Evolutionary conservation across 2,329 filamentous ascomycete genomes (phyloP).

Genomic region (Dothidotthia symphoricarpi): DNA sequence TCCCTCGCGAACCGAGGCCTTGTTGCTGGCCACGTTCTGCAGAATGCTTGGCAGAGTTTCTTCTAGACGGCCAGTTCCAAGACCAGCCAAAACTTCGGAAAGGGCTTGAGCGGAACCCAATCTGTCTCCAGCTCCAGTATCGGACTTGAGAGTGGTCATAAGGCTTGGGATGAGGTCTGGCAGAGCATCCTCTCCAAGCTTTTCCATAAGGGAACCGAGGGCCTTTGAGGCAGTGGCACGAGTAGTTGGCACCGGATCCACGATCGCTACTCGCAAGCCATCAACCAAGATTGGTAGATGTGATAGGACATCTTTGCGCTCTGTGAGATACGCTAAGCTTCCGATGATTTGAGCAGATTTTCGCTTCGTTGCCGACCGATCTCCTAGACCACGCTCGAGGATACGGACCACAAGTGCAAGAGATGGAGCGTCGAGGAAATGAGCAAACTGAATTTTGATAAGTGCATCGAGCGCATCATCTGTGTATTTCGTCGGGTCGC

Average conservation of each 20-base stretch:
- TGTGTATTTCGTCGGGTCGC: constrained; percentile 95
- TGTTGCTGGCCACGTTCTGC: constrained; percentile 90
- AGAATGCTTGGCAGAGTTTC: constrained; percentile 95
- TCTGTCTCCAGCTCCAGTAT: constrained; percentile 92
- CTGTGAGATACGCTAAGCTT: constrained; percentile 92
- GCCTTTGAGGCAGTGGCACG: constrained; percentile 95
- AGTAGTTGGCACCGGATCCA: constrained; percentile 95
- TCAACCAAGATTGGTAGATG: constrained; percentile 91
- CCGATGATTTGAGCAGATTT: constrained; percentile 98
- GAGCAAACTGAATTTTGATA: constrained; percentile 97
- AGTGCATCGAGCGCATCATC: constrained; percentile 90
- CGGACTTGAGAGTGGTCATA: constrained; percentile 96
- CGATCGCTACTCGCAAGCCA: constrained; percentile 81
- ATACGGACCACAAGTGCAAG: constrained; percentile 93
- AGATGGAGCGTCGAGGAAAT: constrained; percentile 97
- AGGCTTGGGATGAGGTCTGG: constrained; percentile 96
- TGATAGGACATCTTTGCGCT: constrained; percentile 87
- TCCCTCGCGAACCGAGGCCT: constrained; percentile 87
- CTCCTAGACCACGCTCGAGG: constrained; percentile 83
- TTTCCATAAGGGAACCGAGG: constrained; percentile 93
- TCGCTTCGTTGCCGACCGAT: constrained; percentile 90
- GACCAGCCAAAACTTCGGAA: constrained; percentile 89
- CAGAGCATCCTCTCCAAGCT: constrained; percentile 92
- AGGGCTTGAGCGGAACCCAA: constrained; percentile 95
- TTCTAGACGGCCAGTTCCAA: constrained; percentile 88